phyloP scores from a whole-genome alignment of 1,284 basidiomycete species.

The Uromyces viciae-fabae region DNA sequence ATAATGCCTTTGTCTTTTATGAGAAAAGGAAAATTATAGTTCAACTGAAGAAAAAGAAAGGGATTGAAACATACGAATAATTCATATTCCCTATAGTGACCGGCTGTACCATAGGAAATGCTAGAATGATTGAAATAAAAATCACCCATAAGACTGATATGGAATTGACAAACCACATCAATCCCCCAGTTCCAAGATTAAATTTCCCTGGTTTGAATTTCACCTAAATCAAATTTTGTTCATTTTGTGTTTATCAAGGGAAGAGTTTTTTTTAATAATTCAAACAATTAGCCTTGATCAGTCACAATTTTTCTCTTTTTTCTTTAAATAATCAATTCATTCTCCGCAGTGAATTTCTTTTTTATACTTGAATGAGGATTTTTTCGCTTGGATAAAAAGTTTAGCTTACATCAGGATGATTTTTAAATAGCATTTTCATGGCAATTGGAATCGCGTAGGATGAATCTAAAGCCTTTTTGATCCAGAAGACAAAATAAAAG shows the following conservation, averaged over 20 bases:
- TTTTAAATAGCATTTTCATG: constrained; percentile 65
- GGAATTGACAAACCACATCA: constrained; percentile 67
- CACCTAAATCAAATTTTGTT: constrained; percentile 52
- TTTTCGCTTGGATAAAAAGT: not conserved
- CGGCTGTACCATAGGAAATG: constrained; percentile 67
- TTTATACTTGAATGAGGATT: not conserved
- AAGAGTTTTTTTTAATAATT: no score
- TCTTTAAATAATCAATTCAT: no score
- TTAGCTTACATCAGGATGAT: constrained; percentile 69
- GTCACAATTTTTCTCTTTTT: not conserved
- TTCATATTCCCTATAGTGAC: constrained; percentile 71
- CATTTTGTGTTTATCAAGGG: not conserved
- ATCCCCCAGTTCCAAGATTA: constrained; percentile 69
- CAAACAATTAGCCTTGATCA: not conserved
- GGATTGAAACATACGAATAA: constrained; percentile 43
- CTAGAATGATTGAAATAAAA: constrained; percentile 59
- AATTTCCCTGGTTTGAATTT: constrained; percentile 85
- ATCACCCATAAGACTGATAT: constrained; percentile 63
- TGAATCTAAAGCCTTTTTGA: constrained; percentile 47
- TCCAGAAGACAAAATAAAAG: not conserved
- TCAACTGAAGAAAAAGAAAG: not conserved
- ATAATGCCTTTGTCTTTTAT: no score
- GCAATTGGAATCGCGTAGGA: constrained; percentile 68
- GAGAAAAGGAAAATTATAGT: not conserved
- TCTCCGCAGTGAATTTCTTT: not conserved